Base-by-base conservation (phyloP, 306 rosid species). In the Echinosophora koreensis region DNA sequence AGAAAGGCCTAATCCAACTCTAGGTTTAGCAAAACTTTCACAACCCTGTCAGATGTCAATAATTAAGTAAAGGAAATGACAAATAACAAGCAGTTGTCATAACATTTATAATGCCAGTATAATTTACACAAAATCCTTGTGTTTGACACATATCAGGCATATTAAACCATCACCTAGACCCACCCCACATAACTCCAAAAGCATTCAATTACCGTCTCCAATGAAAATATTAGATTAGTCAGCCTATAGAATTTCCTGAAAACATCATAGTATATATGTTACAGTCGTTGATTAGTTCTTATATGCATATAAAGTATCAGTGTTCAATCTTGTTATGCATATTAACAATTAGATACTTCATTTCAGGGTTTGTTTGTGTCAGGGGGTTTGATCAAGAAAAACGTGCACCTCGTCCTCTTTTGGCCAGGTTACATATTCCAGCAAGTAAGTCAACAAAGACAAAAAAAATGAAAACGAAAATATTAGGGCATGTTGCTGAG, bases 301-400 rank as follows among this genome's bases (percentile, higher is more conserved):
- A 80, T 54, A 15, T 44, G 34, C 49, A 41, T 58, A 16, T 57
- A 18, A 30, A 38, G 30, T 32, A 76, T 46, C 50, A 35, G 14
- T 59, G 66, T 39, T 69, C 55, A 47, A 54, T 50, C 27, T 32
- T 49, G 74, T 32, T 42, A 32, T 42, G 17, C 66, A 44, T 80
- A 37, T 58, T 83, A 58, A 81, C 60, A 69, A 49, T 62, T 77
- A 50, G 47, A 64, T 62, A 15, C 69, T 76, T 47, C 30, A 64
- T 84, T 84, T 86, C 93, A 95, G 97, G 98, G 22, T 92, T 83
- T 85, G 91, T 95, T 57, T 95, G 98, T 60, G 97, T 95, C 13
- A 92, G 98, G 70, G 98, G 97, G 71, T 95, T 92, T 80, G 97
- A 95, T 79, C 92, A 77, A 54, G 73, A 88, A 77, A 47, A 69